Percentiles rank a stretch among this genome's conserved stretches.
phyloP scores from a whole-genome alignment of 345 rosid species.

The Pistacia integerrima region DNA sequence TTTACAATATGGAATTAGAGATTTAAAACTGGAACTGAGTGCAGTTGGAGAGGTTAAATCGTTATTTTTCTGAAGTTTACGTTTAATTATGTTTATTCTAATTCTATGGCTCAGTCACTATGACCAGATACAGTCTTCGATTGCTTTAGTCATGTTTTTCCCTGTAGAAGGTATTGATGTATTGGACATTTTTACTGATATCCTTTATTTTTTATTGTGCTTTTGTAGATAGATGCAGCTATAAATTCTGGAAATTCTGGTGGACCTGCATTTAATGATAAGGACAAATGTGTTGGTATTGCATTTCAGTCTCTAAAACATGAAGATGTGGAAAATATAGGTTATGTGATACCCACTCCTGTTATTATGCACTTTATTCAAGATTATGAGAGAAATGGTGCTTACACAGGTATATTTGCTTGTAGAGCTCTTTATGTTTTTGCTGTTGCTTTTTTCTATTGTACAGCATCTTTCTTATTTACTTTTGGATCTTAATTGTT shows the following conservation, averaged over 20 bases:
- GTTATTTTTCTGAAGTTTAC: neutral
- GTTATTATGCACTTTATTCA: conserved; percentile 81
- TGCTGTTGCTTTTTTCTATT: neutral
- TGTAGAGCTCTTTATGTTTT: neutral
- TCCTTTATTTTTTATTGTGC: conserved; percentile 2
- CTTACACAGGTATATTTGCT: conserved; percentile 64
- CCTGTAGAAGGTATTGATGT: neutral
- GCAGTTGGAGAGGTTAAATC: neutral
- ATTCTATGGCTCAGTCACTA: neutral
- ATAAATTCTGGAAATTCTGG: conserved; percentile 98
- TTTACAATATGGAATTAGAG: neutral
- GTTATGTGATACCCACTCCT: conserved; percentile 95
- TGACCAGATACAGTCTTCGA: neutral
- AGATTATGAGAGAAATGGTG: conserved; percentile 88
- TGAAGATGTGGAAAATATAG: conserved; percentile 94
- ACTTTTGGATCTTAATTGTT: neutral
- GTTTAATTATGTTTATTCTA: neutral
- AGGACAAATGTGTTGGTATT: conserved; percentile 89
- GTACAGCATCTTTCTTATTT: neutral
- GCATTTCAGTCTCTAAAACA: conserved; percentile 97
- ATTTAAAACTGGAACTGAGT: neutral
- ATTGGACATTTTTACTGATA: neutral
- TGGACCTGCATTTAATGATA: conserved; percentile 95
- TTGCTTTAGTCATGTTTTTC: neutral
- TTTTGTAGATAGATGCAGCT: conserved; percentile 89